A percentile compares a stretch with the other conserved stretches of the same genome.
These are phyloP conservation scores for Trametes elegans DNA, from an alignment of 768 basidiomycete genomes.

Conservation along the genomic window DNA sequence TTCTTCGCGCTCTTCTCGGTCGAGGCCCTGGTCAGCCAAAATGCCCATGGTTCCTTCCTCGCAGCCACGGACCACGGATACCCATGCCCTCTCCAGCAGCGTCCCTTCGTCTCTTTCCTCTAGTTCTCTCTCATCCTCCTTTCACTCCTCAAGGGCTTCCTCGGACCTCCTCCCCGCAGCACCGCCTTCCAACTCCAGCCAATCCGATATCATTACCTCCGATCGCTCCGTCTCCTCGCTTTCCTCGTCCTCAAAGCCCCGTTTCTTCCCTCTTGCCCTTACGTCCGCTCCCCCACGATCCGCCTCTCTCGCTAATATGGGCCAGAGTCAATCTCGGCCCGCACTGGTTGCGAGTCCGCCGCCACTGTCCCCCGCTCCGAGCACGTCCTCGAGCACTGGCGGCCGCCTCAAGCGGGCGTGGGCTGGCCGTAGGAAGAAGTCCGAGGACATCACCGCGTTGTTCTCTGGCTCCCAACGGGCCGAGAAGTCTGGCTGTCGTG, in stretches of 20 bases:
- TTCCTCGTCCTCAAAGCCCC: conserved; percentile 28
- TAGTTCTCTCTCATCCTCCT: conserved; percentile 43
- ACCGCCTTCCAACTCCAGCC: conserved; percentile 33
- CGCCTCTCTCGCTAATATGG: conserved; percentile 37
- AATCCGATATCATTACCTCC: conserved; percentile 41
- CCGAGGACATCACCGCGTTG: conserved; percentile 42
- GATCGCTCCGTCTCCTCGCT: conserved; percentile 41
- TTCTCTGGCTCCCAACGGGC: conserved; percentile 18
- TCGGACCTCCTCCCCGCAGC: conserved; percentile 40
- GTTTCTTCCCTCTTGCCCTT: conserved; percentile 29
- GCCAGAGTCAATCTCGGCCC: conserved; percentile 34
- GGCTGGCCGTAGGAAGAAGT: conserved; percentile 54
- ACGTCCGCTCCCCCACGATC: conserved; percentile 31
- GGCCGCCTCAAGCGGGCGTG: conserved; percentile 59
- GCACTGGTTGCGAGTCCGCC: conserved; percentile 25
- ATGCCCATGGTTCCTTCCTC: conserved; percentile 15
- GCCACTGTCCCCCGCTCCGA: conserved; percentile 24
- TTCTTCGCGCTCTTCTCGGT: conserved; percentile 20
- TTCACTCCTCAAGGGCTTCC: conserved; percentile 42
- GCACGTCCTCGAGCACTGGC: conserved; percentile 42
- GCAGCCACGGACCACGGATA: conserved; percentile 23
- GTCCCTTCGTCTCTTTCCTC: conserved; percentile 38
- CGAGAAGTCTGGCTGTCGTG: conserved; percentile 20
- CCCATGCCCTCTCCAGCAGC: conserved; percentile 23
- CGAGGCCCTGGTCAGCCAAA: conserved; percentile 14